Conservation (phyloP, 225 moss, liverwort and hornwort species). For the Polytrichum formosum region DNA sequence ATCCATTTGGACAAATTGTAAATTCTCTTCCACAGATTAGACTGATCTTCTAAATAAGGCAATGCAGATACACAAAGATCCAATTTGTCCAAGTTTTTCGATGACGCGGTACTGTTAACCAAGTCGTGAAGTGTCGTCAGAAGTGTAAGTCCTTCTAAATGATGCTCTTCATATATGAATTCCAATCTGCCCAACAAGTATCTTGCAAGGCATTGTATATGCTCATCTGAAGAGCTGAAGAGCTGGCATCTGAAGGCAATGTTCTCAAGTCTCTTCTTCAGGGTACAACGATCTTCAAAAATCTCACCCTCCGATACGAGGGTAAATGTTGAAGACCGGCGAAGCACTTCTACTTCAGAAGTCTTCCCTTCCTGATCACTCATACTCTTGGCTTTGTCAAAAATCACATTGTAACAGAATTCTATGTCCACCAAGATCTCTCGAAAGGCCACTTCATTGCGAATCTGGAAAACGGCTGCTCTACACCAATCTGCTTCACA, state of each 20-base stretch:
- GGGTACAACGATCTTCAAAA: neutral
- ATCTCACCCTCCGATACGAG: neutral
- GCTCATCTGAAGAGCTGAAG: neutral
- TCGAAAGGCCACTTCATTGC: constrained; percentile 2
- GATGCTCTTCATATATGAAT: neutral
- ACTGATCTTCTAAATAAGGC: no score
- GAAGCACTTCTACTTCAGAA: neutral
- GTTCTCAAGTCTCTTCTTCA: neutral
- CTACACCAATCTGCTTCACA: neutral
- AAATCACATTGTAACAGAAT: constrained; percentile 1
- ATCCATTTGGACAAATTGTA: no score
- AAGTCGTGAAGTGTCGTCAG: no score
- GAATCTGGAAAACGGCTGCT: neutral
- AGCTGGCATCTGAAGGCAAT: neutral
- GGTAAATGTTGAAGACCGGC: neutral
- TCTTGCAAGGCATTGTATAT: neutral
- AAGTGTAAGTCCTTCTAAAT: neutral
- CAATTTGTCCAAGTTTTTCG: no score
- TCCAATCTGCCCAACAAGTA: neutral
- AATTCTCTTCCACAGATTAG: no score
- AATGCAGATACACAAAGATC: no score
- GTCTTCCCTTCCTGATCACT: neutral
- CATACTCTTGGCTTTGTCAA: neutral
- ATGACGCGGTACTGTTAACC: no score
- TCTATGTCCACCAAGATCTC: neutral